These are phyloP conservation scores for Monilinia laxa DNA, from an alignment of 2,329 filamentous ascomycete species.

Conservation along the genomic window DNA sequence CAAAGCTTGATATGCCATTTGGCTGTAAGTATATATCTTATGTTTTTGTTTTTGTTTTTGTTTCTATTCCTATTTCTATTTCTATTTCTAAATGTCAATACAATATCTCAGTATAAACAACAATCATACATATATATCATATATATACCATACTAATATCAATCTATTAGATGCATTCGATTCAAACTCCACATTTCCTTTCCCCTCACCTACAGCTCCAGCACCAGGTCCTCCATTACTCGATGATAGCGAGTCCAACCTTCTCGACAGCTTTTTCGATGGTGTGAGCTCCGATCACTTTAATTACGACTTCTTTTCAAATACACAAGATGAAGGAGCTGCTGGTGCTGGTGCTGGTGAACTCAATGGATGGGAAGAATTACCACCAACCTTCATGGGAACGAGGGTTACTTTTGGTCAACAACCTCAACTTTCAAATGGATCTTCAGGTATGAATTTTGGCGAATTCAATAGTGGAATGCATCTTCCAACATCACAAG, in stretches of 20 bases:
- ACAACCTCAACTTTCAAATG: constrained; percentile 33
- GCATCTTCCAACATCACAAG: constrained; percentile 21
- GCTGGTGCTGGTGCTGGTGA: constrained; percentile 3
- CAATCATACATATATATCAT: too few relatives aligned
- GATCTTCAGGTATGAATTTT: constrained; percentile 30
- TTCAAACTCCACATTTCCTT: constrained; percentile 45
- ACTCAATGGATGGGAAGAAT: constrained; percentile 50
- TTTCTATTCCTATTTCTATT: too few relatives aligned
- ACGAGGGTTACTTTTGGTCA: constrained; percentile 63
- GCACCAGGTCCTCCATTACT: constrained; percentile 65
- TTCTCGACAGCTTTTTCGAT: constrained; percentile 59
- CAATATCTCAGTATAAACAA: too few relatives aligned
- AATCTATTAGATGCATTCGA: constrained; percentile 47
- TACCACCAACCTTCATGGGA: constrained; percentile 65
- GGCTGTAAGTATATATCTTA: constrained; percentile 56
- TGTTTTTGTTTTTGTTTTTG: neutral
- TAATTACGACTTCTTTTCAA: constrained; percentile 48
- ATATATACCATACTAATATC: constrained; percentile 1
- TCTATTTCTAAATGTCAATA: too few relatives aligned
- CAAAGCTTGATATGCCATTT: constrained; percentile 60
- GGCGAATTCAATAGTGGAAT: constrained; percentile 28
- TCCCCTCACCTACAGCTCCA: constrained; percentile 58
- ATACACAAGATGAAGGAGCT: constrained; percentile 49
- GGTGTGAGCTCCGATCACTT: constrained; percentile 53
- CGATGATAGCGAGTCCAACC: constrained; percentile 59